Base-by-base conservation (phyloP, 257 asterid species). In the Eustoma russellianum region DNA sequence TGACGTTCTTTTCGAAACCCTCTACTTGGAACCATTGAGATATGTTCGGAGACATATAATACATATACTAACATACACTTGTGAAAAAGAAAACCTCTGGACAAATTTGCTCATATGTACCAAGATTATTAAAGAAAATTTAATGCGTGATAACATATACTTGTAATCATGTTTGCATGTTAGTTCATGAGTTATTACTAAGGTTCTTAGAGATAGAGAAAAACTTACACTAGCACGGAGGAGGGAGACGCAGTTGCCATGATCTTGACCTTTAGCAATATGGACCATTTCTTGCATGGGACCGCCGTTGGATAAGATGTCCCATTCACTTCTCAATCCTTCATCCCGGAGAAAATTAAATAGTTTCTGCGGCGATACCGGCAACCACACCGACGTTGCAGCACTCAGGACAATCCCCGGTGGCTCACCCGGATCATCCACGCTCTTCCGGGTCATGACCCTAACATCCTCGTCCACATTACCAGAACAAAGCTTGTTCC, bases 271-370 rank as follows among this genome's bases (percentile, higher is more conserved):
- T 68, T 91, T 91, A 56, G 96, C 94, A 19, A 91, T 82, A 50
- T 78, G 95, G 17, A 92, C 87, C 92, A 91, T 82, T 48, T 91
- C 96, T 59, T 87, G 96, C 96, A 91, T 87, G 13, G 96, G 98
- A 0, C 94, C 98, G 8, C 95, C 94, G 30, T 87, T 82, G 62
- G 98, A 87, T 50, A 87, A 69, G 41, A 91, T 83, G 60, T 91
- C 98, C 98, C 98, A 91, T 71, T 82, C 89, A 53, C 95, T 84
- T 57, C 98, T 71, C 57, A 82, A 62, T 3, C 77, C 85, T 49
- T 84, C 96, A 38, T 91, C 82, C 5, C 96, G 77, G 34, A 91
- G 94, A 65, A 91, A 91, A 64, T 87, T 82, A 10, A 87, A 91
- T 0, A 91, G 81, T 35, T 81, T 69, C 16, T 81, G 87, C 0